A percentile compares a stretch with the other conserved stretches of the same genome.
phyloP scores from a whole-genome alignment of 768 basidiomycete genomes.

The Exidia glandulosa region DNA sequence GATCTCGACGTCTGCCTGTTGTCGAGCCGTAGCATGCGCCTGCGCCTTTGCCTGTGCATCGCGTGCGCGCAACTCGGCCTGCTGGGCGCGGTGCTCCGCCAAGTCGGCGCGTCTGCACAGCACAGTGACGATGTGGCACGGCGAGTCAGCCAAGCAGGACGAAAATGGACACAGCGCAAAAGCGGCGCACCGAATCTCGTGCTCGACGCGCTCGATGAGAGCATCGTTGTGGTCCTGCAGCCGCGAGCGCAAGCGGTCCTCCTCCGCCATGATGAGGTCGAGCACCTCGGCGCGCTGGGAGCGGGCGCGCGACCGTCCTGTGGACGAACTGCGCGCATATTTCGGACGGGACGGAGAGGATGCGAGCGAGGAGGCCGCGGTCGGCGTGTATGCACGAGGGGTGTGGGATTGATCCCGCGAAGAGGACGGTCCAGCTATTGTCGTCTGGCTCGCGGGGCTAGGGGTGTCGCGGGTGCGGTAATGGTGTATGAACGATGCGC shows the following conservation, averaged over 20 bases:
- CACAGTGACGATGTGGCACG: too few relatives aligned
- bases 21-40: conserved; percentile 31
- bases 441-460: neutral
- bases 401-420: too few relatives aligned
- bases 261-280: conserved; percentile 36
- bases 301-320: neutral
- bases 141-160: too few relatives aligned
- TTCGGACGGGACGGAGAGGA: neutral
- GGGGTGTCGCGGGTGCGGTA: neutral
- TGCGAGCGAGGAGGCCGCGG: neutral
- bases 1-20: conserved; percentile 27
- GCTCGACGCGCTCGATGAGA: conserved; percentile 43
- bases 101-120: conserved; percentile 43
- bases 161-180: too few relatives aligned
- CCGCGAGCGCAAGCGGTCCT: conserved; percentile 45
- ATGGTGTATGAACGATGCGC: neutral
- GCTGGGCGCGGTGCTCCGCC: conserved; percentile 38
- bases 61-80: conserved; percentile 35
- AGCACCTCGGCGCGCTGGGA: conserved; percentile 10
- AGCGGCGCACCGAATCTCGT: conserved; percentile 43
- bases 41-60: conserved; percentile 28
- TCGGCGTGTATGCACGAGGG: neutral
- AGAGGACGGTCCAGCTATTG: too few relatives aligned
- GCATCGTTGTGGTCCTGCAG: conserved; percentile 41
- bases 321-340: neutral